Base-by-base conservation (phyloP, 164 flowering plant species). In the Paratinospora sagittata region DNA sequence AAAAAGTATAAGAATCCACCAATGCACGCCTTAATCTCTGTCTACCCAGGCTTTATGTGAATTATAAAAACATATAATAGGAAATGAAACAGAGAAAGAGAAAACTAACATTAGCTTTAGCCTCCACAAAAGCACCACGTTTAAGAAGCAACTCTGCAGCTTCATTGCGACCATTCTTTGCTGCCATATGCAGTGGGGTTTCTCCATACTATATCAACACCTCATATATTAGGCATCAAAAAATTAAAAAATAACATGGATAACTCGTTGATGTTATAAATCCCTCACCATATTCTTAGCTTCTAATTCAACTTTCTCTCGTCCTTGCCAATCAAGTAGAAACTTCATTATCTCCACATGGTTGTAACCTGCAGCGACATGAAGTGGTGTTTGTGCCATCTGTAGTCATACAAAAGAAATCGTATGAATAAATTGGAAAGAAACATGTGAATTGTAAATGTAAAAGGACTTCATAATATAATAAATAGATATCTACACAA, bases 111-210 rank as follows among this genome's bases (percentile, higher is more conserved):
- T 90, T 91, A 60, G 98, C 95, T 82, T 86, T 96, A 74, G 98
- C 93, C 83, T 91, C 97, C 68, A 91, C 68, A 69, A 75, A 81
- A 78, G 97, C 93, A 80, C 97, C 97, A 74, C 71, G 89, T 67
- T 85, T 86, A 66, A 96, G 90, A 81, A 96, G 97, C 73, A 96
- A 66, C 70, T 76, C 65, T 52, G 88, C 92, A 70, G 98, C 87
- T 58, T 85, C 95, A 81, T 75, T 84, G 79, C 97, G 85, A 6
- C 98, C 98, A 85, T 96, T 93, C 85, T 96, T 96, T 62, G 99
- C 91, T 12, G 99, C 99, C 95, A 93, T 90, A 77, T 96, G 98
- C 78, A 96, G 82, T 33, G 99, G 98, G 71, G 97, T 93, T 84
- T 96, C 98, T 68, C 99, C 98, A 82, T 93, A 91, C 99, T 96